Percentiles rank a stretch among this genome's conserved stretches.
Conservation (phyloP, 768 basidiomycete species). For the Leccinellum rugosiceps region DNA sequence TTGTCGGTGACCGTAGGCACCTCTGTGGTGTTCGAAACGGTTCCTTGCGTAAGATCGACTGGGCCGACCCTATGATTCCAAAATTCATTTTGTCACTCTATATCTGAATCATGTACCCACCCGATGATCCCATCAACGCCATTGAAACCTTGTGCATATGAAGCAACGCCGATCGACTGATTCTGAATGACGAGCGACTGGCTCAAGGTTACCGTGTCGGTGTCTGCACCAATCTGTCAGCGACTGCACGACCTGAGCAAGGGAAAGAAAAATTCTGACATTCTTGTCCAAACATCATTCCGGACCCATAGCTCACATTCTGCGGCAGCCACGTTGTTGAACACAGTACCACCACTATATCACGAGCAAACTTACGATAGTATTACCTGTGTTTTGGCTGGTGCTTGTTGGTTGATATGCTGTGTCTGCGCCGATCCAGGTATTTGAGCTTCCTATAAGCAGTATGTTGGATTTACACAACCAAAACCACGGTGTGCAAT, state of each 20-base stretch:
- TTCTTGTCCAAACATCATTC: slow-evolving; percentile 50
- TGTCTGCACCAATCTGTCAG: slow-evolving; percentile 31
- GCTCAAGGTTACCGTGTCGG: slow-evolving; percentile 44
- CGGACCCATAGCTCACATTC: slow-evolving; percentile 56
- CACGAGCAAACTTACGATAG: slow-evolving; percentile 29
- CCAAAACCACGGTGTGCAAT: not conserved
- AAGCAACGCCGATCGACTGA: slow-evolving; percentile 48
- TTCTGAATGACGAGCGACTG: slow-evolving; percentile 40
- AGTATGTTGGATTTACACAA: not conserved
- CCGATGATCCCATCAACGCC: slow-evolving; percentile 54
- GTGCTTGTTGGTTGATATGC: slow-evolving; percentile 45
- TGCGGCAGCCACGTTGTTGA: slow-evolving; percentile 11
- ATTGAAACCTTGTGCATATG: slow-evolving; percentile 38
- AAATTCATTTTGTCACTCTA: not conserved
- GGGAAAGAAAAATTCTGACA: slow-evolving; percentile 29
- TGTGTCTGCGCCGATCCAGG: slow-evolving; percentile 54
- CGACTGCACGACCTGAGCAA: not conserved
- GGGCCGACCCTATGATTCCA: slow-evolving; percentile 43
- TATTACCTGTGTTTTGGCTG: slow-evolving; percentile 38
- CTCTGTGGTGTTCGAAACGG: slow-evolving; percentile 33
- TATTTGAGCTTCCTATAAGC: slow-evolving; percentile 42
- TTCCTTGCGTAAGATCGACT: slow-evolving; percentile 44
- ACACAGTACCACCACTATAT: not conserved
- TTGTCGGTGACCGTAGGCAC: slow-evolving; percentile 60
- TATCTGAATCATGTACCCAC: slow-evolving; percentile 15